Evolutionary conservation across 2,329 filamentous ascomycete species (phyloP).

Genomic region (Calcarisporium arbuscula): DNA sequence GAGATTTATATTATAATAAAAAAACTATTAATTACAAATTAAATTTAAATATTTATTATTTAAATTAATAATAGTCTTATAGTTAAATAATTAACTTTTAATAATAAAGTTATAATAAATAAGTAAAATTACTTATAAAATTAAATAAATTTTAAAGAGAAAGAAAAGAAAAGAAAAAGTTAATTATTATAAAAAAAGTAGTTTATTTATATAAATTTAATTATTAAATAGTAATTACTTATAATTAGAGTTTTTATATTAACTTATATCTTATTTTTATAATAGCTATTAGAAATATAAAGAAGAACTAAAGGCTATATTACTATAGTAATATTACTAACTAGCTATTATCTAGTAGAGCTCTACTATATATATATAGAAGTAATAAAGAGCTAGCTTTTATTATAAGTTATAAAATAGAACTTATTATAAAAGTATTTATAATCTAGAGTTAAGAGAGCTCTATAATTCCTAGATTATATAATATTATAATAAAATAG

Average conservation of each 20-base stretch:
- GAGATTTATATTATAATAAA: background rate
- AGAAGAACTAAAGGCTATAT: background rate
- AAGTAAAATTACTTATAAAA: background rate
- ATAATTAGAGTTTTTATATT: background rate
- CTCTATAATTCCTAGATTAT: background rate
- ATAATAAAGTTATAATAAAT: background rate
- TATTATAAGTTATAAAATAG: no score
- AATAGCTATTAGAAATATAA: background rate
- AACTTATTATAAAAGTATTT: no score
- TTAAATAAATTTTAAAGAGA: background rate
- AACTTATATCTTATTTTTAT: background rate
- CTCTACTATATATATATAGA: no score
- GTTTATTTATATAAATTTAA: background rate
- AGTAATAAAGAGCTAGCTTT: no score
- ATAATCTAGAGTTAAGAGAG: background rate
- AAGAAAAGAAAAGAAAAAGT: background rate
- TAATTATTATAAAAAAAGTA: background rate
- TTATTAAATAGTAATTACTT: background rate
- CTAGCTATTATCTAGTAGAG: no score
- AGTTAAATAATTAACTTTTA: background rate
- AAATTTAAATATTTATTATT: background rate
- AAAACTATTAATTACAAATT: background rate
- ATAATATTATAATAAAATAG: background rate
- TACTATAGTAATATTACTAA: no score
- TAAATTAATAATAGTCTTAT: background rate